These are phyloP conservation scores for Cicer yamashitae DNA, from an alignment of 306 rosid genomes.

Conservation along the genomic window DNA sequence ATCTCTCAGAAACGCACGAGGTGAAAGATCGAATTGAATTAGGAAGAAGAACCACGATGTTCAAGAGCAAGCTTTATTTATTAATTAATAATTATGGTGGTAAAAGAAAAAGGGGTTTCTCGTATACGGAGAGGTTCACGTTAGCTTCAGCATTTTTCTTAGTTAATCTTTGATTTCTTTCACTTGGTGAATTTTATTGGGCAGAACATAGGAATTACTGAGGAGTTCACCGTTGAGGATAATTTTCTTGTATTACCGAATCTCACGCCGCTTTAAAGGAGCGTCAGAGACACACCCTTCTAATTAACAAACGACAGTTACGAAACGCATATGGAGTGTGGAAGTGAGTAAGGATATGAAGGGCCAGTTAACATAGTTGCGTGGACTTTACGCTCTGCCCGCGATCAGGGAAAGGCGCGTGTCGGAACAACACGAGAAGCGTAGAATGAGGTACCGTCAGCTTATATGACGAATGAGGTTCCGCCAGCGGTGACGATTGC, in stretches of 20 bases:
- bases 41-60: slow-evolving; percentile 39
- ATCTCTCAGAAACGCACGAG: slow-evolving; percentile 49
- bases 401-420: slow-evolving; percentile 22
- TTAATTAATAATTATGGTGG: slow-evolving; percentile 39
- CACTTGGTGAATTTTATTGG: slow-evolving; percentile 11
- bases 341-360: slow-evolving; percentile 26
- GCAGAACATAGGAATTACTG: neutral
- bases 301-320: slow-evolving; percentile 27
- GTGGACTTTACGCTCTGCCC: slow-evolving; percentile 5
- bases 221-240: slow-evolving; percentile 24
- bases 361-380: slow-evolving; percentile 24
- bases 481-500: neutral
- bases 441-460: slow-evolving; percentile 17
- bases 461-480: slow-evolving; percentile 24
- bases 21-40: slow-evolving; percentile 45
- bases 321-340: slow-evolving; percentile 41
- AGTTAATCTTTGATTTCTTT: neutral
- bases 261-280: slow-evolving; percentile 48
- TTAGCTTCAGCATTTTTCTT: neutral
- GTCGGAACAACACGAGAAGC: neutral
- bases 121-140: slow-evolving; percentile 28
- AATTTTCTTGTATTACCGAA: neutral
- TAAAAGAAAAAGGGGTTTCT: slow-evolving; percentile 13
- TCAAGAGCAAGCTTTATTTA: slow-evolving; percentile 50
- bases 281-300: slow-evolving; percentile 45